Conservation (phyloP, 2,329 filamentous ascomycete genomes). For the Chrysosporium queenslandicum region DNA sequence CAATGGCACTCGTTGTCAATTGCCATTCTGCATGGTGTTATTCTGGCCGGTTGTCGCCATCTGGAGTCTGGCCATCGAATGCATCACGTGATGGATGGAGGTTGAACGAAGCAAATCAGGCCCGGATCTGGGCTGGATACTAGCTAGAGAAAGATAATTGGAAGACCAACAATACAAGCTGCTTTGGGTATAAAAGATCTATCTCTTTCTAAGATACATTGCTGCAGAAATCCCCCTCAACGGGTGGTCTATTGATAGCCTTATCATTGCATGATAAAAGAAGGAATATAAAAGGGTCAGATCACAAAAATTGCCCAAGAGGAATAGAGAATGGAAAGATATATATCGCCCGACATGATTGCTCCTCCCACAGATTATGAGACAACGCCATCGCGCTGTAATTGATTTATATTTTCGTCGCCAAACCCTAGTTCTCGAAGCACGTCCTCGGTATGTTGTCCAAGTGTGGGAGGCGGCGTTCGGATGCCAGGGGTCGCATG, state of each 20-base stretch:
- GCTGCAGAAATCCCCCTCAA: background rate
- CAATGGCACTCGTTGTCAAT: constrained; percentile 2
- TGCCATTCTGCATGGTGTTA: background rate
- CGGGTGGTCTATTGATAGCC: background rate
- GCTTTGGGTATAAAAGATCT: background rate
- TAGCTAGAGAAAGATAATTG: background rate
- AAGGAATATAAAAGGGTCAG: background rate
- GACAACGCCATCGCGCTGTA: constrained; percentile 60
- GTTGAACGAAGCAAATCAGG: too few species aligned
- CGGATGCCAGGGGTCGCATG: constrained; percentile 67
- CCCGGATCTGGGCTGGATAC: too few species aligned
- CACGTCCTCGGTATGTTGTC: constrained; percentile 76
- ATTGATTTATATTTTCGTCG: constrained; percentile 47
- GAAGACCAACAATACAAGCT: background rate
- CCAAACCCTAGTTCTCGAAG: constrained; percentile 52
- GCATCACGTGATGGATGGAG: constrained; percentile 7
- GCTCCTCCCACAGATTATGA: constrained; percentile 29
- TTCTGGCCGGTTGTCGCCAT: background rate
- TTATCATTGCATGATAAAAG: background rate
- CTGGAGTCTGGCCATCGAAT: background rate
- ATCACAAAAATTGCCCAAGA: too few species aligned
- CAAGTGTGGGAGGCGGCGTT: constrained; percentile 70
- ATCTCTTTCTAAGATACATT: constrained; percentile 1
- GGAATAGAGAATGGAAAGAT: too few species aligned
- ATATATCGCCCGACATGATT: background rate